Evolutionary conservation across 2,329 filamentous ascomycete genomes (phyloP), one percentile per base, ranked within the genome.

Genomic region (Beauveria sp.): DNA sequence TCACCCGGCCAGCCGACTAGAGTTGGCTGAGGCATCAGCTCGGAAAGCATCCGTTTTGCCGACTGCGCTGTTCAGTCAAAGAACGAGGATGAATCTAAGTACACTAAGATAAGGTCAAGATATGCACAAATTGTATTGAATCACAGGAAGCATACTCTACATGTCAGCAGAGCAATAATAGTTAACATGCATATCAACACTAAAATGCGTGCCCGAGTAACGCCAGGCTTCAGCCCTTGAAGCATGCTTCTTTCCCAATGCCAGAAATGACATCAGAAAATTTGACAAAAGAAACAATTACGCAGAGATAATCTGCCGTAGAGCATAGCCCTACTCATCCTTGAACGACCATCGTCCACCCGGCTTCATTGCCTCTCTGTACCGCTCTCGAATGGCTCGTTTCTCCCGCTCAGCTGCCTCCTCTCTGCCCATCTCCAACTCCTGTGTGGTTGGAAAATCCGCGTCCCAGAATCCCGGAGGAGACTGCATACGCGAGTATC

Each of bases 401-500:
- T 80, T 82, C 70, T 89, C 87, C 63, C 84, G 76, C 67, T 80
- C 80, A n/a, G 79, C 80, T 0, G 88, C 89, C 69, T 87, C 85
- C 63, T 82, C 80, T 62, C 83, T 83, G 68, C 93, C 85, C 58
- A 80, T 77, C 66, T 84, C 78, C 31, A 87, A 75, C 73, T 97
- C 90, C 72, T 98, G 95, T 1, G 95, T 97, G 28, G 79, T 86
- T 1, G 93, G 93, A 71, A 99, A 96, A 67, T 96, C 93, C 1
- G 88, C 83, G 60, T 90, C 82, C 95, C 95, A 99, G 71, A 91
- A 98, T 0, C 92, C 93, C 1, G 91, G 91, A 14, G 95, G 93
- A 10, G 89, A 91, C 50, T 77, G 80, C 65, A 84, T 81, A 56
- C 91, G 83, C 63, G 87, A 83, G 73, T 88, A 92, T 31, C 86